Conservation (phyloP, 1,284 basidiomycete genomes). For the Cryptococcus sp. region DNA sequence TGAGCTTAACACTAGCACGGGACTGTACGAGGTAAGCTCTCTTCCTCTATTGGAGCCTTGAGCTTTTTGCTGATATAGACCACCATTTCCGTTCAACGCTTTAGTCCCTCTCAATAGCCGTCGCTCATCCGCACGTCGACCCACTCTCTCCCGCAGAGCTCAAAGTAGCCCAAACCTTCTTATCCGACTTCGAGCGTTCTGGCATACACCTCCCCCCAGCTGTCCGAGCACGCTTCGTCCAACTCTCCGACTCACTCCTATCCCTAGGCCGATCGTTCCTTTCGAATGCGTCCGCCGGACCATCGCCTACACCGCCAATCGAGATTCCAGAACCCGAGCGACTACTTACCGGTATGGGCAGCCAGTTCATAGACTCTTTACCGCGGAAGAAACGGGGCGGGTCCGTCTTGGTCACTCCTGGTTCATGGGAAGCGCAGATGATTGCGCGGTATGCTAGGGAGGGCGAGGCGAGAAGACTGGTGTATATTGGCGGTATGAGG, state of each 20-base stretch:
- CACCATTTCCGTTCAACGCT: not conserved
- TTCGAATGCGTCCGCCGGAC: constrained; percentile 58
- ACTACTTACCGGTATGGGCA: constrained; percentile 48
- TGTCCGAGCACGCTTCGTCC: constrained; percentile 79
- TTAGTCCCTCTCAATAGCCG: constrained; percentile 50
- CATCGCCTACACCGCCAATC: constrained; percentile 32
- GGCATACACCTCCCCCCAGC: constrained; percentile 84
- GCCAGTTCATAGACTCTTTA: constrained; percentile 59
- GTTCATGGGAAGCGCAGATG: constrained; percentile 86
- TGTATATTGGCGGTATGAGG: constrained; percentile 73
- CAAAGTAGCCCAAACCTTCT: constrained; percentile 88
- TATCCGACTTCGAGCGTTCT: constrained; percentile 96
- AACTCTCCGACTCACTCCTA: constrained; percentile 89
- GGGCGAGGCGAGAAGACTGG: constrained; percentile 74
- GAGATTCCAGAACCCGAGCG: constrained; percentile 46
- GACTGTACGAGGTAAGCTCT: constrained; percentile 74
- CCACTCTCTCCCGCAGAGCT: constrained; percentile 50
- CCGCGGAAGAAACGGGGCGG: constrained; percentile 28
- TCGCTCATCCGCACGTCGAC: constrained; percentile 42
- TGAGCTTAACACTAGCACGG: constrained; percentile 91
- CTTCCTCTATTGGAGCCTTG: not conserved
- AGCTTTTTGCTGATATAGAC: not conserved
- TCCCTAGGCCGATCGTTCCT: constrained; percentile 84
- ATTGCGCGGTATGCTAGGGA: constrained; percentile 82
- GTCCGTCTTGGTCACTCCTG: constrained; percentile 52